Evolutionary conservation across 2,329 filamentous ascomycete species (phyloP).

Genomic region (Claviceps capensis): DNA sequence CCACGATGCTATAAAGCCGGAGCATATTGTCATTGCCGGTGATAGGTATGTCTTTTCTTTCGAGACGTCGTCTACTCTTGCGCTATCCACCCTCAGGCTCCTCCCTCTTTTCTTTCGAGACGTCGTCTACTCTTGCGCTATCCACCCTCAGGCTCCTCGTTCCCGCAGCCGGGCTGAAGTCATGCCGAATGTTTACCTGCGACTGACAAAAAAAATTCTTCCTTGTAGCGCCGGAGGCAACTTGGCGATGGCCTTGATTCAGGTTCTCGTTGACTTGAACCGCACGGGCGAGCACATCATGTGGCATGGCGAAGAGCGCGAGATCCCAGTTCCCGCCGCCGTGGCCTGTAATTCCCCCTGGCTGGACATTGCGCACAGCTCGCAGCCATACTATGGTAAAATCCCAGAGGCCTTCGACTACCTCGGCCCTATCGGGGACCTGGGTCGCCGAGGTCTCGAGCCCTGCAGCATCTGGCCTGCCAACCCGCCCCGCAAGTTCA

Average conservation of each 20-base stretch:
- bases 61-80: background rate
- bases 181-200: background rate
- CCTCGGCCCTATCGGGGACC: slow-evolving; percentile 34
- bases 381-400: slow-evolving; percentile 15
- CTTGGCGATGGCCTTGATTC: slow-evolving; percentile 51
- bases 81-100: background rate
- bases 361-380: slow-evolving; percentile 54
- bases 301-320: slow-evolving; percentile 46
- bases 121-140: no score
- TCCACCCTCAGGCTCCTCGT: background rate
- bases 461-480: slow-evolving; percentile 45
- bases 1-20: slow-evolving; percentile 50
- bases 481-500: slow-evolving; percentile 34
- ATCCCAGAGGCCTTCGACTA: slow-evolving; percentile 21
- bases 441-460: slow-evolving; percentile 16
- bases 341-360: slow-evolving; percentile 52
- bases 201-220: no score
- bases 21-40: slow-evolving; percentile 56
- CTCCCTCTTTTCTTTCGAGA: background rate
- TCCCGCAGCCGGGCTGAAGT: background rate
- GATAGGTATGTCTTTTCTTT: slow-evolving; percentile 38
- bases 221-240: slow-evolving; percentile 54
- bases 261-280: slow-evolving; percentile 51
- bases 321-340: slow-evolving; percentile 54
- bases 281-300: slow-evolving; percentile 31